Percentiles rank a stretch among this genome's conserved stretches.
Evolutionary conservation across 2,329 filamentous ascomycete species (phyloP).

Genomic region (Boeremia exigua): DNA sequence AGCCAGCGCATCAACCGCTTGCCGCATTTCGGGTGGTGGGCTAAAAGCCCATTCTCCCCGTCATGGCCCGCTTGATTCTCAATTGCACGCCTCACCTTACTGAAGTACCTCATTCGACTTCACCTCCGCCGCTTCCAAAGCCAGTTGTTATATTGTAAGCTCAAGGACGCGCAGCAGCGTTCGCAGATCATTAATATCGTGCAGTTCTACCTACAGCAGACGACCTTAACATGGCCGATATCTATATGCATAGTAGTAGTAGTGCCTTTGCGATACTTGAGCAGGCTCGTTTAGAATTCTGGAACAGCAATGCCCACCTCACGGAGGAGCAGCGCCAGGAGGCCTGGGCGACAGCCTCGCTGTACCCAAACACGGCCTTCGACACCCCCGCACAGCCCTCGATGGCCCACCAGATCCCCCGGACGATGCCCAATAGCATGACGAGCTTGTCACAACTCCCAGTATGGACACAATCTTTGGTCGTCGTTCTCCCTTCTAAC

Average conservation of each 20-base stretch:
- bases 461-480: constrained; percentile 44
- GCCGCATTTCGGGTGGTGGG: constrained; percentile 16
- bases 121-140: neutral
- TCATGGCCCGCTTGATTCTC: constrained; percentile 30
- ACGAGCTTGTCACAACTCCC: constrained; percentile 32
- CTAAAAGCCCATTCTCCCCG: constrained; percentile 40
- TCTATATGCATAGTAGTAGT: constrained; percentile 30
- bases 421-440: constrained; percentile 40
- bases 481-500: constrained; percentile 40
- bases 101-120: constrained; percentile 20
- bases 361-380: constrained; percentile 25
- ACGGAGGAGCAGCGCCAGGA: constrained; percentile 43
- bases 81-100: constrained; percentile 38
- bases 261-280: constrained; percentile 40
- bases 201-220: constrained; percentile 18
- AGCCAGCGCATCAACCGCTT: constrained; percentile 42
- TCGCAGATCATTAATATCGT: constrained; percentile 33
- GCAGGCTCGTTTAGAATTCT: constrained; percentile 47
- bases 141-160: constrained; percentile 25
- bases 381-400: constrained; percentile 25
- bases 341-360: constrained; percentile 38
- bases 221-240: constrained; percentile 32
- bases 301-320: constrained; percentile 39
- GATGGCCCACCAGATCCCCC: constrained; percentile 40
- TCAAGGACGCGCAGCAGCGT: constrained; percentile 11